Percentiles rank a stretch among this genome's conserved stretches.
Evolutionary conservation across 2,329 filamentous ascomycete species (phyloP).

Genomic region (Elsinoe australis): DNA sequence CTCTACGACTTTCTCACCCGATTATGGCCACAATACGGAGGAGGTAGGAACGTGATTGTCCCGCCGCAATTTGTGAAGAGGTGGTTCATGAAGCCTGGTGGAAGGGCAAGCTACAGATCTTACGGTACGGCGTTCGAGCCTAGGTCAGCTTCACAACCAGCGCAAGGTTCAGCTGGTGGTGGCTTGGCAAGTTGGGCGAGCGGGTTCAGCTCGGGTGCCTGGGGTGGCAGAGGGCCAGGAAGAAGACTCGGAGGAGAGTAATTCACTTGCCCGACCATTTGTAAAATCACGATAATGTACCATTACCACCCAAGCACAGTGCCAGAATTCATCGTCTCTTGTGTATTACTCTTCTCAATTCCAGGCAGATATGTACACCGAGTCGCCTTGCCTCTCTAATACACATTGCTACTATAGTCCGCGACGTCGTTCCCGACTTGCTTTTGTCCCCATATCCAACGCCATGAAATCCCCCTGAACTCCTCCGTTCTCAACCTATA

Average conservation of each 20-base stretch:
- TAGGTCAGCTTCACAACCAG: slow-evolving; percentile 37
- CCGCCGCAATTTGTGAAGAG: slow-evolving; percentile 66
- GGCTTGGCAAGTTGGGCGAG: slow-evolving; percentile 29
- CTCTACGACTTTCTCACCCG: slow-evolving; percentile 82
- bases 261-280: neutral
- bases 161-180: slow-evolving; percentile 26
- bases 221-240: slow-evolving; percentile 56
- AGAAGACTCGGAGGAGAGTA: slow-evolving; percentile 50
- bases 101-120: slow-evolving; percentile 40
- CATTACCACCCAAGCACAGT: neutral
- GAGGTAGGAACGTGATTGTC: slow-evolving; percentile 65
- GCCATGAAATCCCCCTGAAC: no score
- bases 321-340: no score
- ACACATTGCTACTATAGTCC: neutral
- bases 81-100: slow-evolving; percentile 49
- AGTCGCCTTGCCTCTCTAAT: slow-evolving; percentile 8
- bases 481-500: no score
- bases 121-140: slow-evolving; percentile 57
- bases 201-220: slow-evolving; percentile 32
- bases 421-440: neutral
- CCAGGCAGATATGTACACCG: slow-evolving; percentile 8
- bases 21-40: slow-evolving; percentile 82
- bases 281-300: neutral
- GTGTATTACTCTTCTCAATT: neutral
- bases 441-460: slow-evolving; percentile 2